These are phyloP conservation scores for Phanerochaete sordida DNA, from an alignment of 768 basidiomycete genomes.

Conservation along the genomic window DNA sequence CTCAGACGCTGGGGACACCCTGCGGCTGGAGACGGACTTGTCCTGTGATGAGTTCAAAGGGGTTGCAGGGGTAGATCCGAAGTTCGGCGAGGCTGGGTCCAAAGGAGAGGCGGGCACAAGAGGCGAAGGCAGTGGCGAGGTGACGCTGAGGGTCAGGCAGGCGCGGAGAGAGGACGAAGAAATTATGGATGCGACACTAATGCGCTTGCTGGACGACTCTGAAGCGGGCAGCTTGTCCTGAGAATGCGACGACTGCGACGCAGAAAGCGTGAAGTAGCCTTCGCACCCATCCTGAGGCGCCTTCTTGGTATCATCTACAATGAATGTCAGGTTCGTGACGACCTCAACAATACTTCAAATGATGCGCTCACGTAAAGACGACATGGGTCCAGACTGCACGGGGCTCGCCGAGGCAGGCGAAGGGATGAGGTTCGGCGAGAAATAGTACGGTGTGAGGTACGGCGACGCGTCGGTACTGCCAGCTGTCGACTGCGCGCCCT, in stretches of 20 bases:
- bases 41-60: neutral
- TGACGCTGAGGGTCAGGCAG: neutral
- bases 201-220: neutral
- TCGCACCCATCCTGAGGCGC: too few species aligned
- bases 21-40: neutral
- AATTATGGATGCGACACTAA: neutral
- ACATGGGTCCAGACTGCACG: too few species aligned
- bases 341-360: too few species aligned
- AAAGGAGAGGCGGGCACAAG: neutral
- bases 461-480: neutral
- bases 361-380: too few species aligned
- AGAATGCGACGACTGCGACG: neutral
- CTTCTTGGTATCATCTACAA: too few species aligned
- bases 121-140: neutral
- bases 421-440: neutral
- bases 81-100: too few species aligned
- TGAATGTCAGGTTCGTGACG: too few species aligned
- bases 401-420: neutral
- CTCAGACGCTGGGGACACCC: neutral
- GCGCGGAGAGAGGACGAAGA: neutral
- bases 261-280: neutral
- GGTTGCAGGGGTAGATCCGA: neutral
- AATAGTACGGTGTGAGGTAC: constrained; percentile 1
- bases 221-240: neutral
- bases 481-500: neutral